phyloP scores from a whole-genome alignment of 129 eudicot genomes.

The Tagetes patula region DNA sequence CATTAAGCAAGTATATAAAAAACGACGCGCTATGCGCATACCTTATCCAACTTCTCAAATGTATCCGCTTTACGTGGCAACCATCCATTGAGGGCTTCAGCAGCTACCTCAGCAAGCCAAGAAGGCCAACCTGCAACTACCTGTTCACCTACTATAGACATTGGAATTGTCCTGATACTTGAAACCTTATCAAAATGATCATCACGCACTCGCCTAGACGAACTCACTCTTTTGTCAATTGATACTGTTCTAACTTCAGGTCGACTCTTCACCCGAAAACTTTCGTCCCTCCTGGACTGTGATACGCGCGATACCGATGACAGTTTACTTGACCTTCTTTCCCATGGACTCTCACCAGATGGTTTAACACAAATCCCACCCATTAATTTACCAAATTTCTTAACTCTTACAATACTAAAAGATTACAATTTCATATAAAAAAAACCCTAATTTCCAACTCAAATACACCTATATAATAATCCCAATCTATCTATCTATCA shows the following conservation, averaged over 20 bases:
- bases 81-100: slow-evolving; percentile 87
- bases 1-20: neutral
- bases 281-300: slow-evolving; percentile 50
- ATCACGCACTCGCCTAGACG: slow-evolving; percentile 55
- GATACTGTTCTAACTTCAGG: slow-evolving; percentile 51
- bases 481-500: neutral
- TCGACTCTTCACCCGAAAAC: slow-evolving; percentile 49
- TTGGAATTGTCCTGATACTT: slow-evolving; percentile 41
- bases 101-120: slow-evolving; percentile 79
- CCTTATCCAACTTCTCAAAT: slow-evolving; percentile 85
- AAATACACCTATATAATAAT: neutral
- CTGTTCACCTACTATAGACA: slow-evolving; percentile 63
- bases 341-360: slow-evolving; percentile 47
- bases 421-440: neutral
- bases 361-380: slow-evolving; percentile 76
- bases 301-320: slow-evolving; percentile 41
- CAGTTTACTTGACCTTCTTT: slow-evolving; percentile 42
- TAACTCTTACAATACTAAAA: slow-evolving; percentile 8
- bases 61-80: slow-evolving; percentile 75
- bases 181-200: slow-evolving; percentile 44
- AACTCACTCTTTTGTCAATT: slow-evolving; percentile 49
- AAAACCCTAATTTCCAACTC: neutral
- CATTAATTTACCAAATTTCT: slow-evolving; percentile 37
- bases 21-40: slow-evolving; percentile 16
- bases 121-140: slow-evolving; percentile 96